Base-by-base conservation (phyloP, 202 grass and related monocot genomes). In the Schoenoplectus triqueter region DNA sequence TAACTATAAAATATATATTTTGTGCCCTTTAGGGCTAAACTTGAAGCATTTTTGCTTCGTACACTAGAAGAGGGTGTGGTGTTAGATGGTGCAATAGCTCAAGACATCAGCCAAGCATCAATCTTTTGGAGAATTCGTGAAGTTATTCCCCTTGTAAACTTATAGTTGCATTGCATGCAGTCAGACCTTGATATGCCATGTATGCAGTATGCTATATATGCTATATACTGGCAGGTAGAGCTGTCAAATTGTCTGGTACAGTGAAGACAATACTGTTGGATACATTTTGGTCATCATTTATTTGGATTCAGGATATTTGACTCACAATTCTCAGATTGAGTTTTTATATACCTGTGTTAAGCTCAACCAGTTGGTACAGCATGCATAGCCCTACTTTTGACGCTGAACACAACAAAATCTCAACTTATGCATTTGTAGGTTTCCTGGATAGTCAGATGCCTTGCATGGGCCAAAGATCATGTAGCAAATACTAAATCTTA, bases 51-150 rank as follows among this genome's bases (percentile, higher is more conserved):
- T 95, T 80, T 95, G 82, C 72, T 98, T 78, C 85, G 71, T 59
- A 92, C 91, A 82, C 87, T 98, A 93, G 95, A 95, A 92, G 85
- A 93, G 88, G 91, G 91, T 85, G 84, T 95, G 49, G 70, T 98
- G 80, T 72, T 87, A 82, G 93, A 98, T 89, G 95, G 95, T 82
- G 90, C 91, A 39, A 89, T 94, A 82, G 93, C 95, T 63, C 93
- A 95, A 86, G 95, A 98, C 91, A 98, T 98, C 73, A 95, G 88
- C 78, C 95, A 98, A 91, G 88, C 90, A 75, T 92, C 92, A 77
- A 93, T 89, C 19, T 98, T 98, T 88, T 95, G 92, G 92, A 79
- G 91, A 86, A 95, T 98, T 72, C 92, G 95, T 19, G 95, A 98
- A 90, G 95, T 97, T 92, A 90, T 77, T 75, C 60, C 79, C 41